Percentiles rank a stretch among this genome's conserved stretches.
These are phyloP conservation scores for Gnetum montanum DNA, from an alignment of 75 land plant species.

Conservation along the genomic window DNA sequence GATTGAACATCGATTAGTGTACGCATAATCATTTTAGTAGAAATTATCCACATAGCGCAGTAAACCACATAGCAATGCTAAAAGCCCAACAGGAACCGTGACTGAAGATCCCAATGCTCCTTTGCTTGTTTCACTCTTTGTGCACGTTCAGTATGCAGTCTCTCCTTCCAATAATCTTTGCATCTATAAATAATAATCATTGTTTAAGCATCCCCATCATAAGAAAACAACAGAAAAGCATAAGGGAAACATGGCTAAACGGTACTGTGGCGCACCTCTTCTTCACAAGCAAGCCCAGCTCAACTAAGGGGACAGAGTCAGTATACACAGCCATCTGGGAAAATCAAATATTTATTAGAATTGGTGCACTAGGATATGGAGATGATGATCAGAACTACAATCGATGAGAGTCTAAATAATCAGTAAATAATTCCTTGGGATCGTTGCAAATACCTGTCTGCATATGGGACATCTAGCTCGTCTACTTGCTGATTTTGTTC, in stretches of 20 bases:
- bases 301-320: conserved; percentile 50
- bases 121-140: conserved; percentile 63
- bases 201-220: too few relatives aligned
- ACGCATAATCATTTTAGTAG: too few relatives aligned
- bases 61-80: too few relatives aligned
- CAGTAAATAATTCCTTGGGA: background rate
- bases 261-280: too few relatives aligned
- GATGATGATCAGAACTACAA: background rate
- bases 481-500: conserved; percentile 43
- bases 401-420: background rate
- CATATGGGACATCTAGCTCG: conserved; percentile 68
- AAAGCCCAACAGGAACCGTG: conserved; percentile 37
- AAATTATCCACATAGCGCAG: too few relatives aligned
- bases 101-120: conserved; percentile 48
- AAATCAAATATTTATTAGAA: background rate
- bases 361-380: background rate
- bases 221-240: too few relatives aligned
- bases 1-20: too few relatives aligned
- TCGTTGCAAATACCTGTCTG: conserved; percentile 50
- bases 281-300: conserved; percentile 46
- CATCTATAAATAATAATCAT: too few relatives aligned
- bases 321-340: conserved; percentile 61
- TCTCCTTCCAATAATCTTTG: conserved; percentile 56
- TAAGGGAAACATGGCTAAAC: too few relatives aligned
- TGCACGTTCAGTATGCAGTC: conserved; percentile 38